Evolutionary conservation across 371 early-diverging fungal species (phyloP).

Genomic region (Dinochytrium kinnereticum): DNA sequence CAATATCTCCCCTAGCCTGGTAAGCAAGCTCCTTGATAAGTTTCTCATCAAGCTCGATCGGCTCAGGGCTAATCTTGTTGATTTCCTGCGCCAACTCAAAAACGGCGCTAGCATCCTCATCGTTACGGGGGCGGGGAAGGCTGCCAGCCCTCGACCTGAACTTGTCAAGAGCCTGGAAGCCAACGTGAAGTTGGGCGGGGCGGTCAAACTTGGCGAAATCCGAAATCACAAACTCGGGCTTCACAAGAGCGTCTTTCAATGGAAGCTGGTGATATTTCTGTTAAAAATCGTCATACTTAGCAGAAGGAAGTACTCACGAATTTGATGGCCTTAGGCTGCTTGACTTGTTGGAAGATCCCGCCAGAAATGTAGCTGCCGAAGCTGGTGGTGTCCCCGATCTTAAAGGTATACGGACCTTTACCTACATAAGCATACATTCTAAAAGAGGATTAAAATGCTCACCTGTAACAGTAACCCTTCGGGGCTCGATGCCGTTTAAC

Average conservation of each 20-base stretch:
- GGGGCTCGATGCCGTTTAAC: constrained; percentile 82
- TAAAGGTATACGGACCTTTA: constrained; percentile 91
- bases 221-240: constrained; percentile 86
- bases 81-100: constrained; percentile 58
- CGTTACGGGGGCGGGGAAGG: constrained; percentile 73
- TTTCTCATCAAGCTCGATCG: constrained; percentile 84
- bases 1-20: constrained; percentile 86
- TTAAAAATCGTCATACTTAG: background rate
- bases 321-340: constrained; percentile 79
- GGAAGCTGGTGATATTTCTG: too few species aligned
- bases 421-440: background rate
- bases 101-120: constrained; percentile 65
- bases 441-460: constrained; percentile 16
- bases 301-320: constrained; percentile 65
- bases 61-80: constrained; percentile 52
- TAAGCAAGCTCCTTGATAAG: constrained; percentile 85
- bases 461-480: constrained; percentile 82
- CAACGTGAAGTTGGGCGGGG: constrained; percentile 88
- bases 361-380: constrained; percentile 78
- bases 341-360: constrained; percentile 95
- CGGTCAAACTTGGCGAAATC: constrained; percentile 98
- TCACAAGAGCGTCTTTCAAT: constrained; percentile 74
- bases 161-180: constrained; percentile 88
- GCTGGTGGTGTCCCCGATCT: constrained; percentile 85
- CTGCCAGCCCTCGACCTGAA: constrained; percentile 63